A percentile compares a stretch with the other conserved stretches of the same genome.
phyloP scores from a whole-genome alignment of 2,329 filamentous ascomycete genomes.

The Apiospora hydei region DNA sequence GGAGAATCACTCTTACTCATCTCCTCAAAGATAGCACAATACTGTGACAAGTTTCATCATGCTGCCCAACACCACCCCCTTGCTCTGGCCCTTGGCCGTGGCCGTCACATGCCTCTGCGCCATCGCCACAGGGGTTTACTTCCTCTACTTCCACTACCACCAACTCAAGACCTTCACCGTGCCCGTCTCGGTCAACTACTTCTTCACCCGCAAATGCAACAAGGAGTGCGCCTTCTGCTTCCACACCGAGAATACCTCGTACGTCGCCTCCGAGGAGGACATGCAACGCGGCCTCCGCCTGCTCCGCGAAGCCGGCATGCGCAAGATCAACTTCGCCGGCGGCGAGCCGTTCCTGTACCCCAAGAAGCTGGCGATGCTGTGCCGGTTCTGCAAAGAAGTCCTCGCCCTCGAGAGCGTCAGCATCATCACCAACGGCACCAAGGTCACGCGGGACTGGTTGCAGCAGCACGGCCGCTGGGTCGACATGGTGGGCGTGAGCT shows the following conservation, averaged over 20 bases:
- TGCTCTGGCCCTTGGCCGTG: constrained; percentile 12
- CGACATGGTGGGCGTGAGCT: constrained; percentile 63
- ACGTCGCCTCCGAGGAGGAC: constrained; percentile 48
- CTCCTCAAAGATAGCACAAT: not conserved
- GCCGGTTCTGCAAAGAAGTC: constrained; percentile 55
- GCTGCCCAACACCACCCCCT: constrained; percentile 25
- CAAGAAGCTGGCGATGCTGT: constrained; percentile 49
- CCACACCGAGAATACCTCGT: constrained; percentile 58
- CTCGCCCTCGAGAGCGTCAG: constrained; percentile 58
- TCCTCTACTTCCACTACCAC: not conserved
- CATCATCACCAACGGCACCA: constrained; percentile 62
- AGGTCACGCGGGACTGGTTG: constrained; percentile 53
- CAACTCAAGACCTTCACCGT: not conserved
- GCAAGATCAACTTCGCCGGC: constrained; percentile 62
- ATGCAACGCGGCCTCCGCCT: constrained; percentile 54
- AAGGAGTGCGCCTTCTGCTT: constrained; percentile 62
- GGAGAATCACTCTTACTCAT: not conserved
- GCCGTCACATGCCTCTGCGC: constrained; percentile 7
- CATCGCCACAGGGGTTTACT: constrained; percentile 16
- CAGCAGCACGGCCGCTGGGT: constrained; percentile 50
- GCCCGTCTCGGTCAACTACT: constrained; percentile 54
- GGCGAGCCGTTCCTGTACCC: constrained; percentile 62
- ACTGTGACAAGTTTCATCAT: constrained; percentile 13
- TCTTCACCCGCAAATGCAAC: constrained; percentile 56
- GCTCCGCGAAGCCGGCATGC: constrained; percentile 59